Evolutionary conservation across 169 alveolate genomes (phyloP).

Genomic region (Neospora caninum): DNA sequence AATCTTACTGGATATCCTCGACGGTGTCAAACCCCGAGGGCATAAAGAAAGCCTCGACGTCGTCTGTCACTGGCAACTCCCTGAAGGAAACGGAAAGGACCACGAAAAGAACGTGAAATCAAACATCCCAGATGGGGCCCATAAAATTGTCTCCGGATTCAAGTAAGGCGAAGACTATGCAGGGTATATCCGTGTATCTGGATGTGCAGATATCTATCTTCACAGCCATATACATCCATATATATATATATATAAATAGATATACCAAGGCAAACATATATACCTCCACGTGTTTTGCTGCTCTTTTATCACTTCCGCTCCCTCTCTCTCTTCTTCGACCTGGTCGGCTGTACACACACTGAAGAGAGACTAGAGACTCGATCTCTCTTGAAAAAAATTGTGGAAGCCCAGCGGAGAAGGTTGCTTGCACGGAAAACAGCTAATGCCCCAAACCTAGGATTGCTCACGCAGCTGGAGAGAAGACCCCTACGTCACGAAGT

Average conservation of each 20-base stretch:
- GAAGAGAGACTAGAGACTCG: too few species aligned
- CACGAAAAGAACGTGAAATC: neutral
- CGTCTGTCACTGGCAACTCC: neutral
- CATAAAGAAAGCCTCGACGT: slow-evolving; percentile 15
- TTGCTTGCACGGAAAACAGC: too few species aligned
- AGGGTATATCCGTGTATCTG: neutral
- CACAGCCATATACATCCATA: neutral
- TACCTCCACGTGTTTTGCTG: neutral
- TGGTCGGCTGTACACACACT: too few species aligned
- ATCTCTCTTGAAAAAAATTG: too few species aligned
- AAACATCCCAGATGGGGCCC: neutral
- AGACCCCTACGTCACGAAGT: too few species aligned
- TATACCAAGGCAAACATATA: neutral
- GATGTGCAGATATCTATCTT: neutral
- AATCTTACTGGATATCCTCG: neutral
- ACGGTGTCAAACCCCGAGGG: slow-evolving; percentile 24
- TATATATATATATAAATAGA: neutral
- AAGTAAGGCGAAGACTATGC: neutral
- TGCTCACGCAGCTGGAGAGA: too few species aligned
- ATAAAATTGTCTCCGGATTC: neutral
- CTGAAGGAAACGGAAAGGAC: neutral
- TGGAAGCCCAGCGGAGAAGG: too few species aligned
- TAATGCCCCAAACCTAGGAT: too few species aligned
- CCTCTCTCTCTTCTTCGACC: too few species aligned
- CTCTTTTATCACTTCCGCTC: too few species aligned